phyloP scores from a whole-genome alignment of 225 moss, liverwort and hornwort species.

The Marchantia polymorpha region DNA sequence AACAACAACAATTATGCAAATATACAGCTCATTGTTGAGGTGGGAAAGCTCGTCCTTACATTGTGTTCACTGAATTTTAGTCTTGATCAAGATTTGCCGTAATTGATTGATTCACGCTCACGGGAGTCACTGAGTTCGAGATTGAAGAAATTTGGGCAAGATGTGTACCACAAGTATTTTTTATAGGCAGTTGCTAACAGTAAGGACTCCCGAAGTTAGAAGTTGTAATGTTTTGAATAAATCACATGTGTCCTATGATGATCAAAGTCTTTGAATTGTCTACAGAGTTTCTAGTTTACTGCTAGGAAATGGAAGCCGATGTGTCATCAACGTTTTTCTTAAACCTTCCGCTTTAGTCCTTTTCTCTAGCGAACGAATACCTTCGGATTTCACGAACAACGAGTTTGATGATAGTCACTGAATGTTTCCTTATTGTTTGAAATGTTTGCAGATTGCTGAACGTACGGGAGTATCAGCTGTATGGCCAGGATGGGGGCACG shows the following conservation, averaged over 20 bases:
- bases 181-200: neutral
- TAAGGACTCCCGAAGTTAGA: neutral
- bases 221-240: neutral
- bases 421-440: neutral
- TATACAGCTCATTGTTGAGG: slow-evolving; percentile 97
- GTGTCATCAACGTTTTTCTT: no score
- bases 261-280: neutral
- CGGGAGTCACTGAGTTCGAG: neutral
- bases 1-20: slow-evolving; percentile 99
- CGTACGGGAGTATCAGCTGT: slow-evolving; percentile 92
- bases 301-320: neutral
- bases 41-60: slow-evolving; percentile 16
- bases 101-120: neutral
- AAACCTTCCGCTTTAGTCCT: no score
- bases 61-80: neutral
- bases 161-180: neutral
- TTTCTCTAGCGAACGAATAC: no score
- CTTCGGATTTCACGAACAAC: no score
- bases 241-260: neutral
- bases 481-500: slow-evolving; percentile 99
- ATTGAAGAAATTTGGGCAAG: neutral
- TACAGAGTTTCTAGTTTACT: neutral
- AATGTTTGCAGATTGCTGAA: slow-evolving; percentile 71
- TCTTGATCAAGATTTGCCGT: no score
- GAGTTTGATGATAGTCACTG: neutral